Conservation (phyloP, 768 basidiomycete genomes). For the Boletellus ananiceps region DNA sequence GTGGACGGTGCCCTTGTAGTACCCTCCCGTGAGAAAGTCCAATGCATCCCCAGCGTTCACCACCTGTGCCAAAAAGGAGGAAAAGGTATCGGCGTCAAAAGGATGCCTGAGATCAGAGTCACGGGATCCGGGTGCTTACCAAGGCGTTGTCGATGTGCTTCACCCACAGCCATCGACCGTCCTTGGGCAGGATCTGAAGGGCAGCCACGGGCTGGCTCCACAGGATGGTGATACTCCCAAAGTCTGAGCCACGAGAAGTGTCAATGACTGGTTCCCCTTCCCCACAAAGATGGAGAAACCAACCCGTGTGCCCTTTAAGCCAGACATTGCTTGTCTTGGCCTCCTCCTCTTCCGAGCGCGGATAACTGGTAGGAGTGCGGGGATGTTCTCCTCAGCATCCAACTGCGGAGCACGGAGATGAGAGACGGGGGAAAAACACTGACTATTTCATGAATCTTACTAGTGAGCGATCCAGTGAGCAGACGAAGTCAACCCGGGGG, state of each 20-base stretch:
- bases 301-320: constrained; percentile 59
- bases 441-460: constrained; percentile 69
- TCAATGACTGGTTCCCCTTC: background rate
- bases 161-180: constrained; percentile 55
- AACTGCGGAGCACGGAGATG: background rate
- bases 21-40: constrained; percentile 58
- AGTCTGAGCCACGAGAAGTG: constrained; percentile 31
- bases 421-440: constrained; percentile 11
- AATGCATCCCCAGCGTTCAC: constrained; percentile 58
- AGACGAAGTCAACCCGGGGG: background rate
- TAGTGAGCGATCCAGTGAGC: constrained; percentile 17
- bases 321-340: constrained; percentile 49
- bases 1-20: constrained; percentile 56
- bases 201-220: constrained; percentile 60
- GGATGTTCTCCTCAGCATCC: background rate
- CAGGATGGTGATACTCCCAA: constrained; percentile 52
- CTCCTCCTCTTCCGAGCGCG: constrained; percentile 47
- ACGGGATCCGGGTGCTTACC: constrained; percentile 26
- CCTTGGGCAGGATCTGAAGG: constrained; percentile 50
- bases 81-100: background rate
- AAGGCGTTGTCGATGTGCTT: constrained; percentile 55
- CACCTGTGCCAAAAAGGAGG: constrained; percentile 32
- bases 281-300: background rate
- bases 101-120: background rate
- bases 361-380: constrained; percentile 35